Evolutionary conservation across 2,329 filamentous ascomycete species (phyloP).

Genomic region (Rachicladosporium sp.): DNA sequence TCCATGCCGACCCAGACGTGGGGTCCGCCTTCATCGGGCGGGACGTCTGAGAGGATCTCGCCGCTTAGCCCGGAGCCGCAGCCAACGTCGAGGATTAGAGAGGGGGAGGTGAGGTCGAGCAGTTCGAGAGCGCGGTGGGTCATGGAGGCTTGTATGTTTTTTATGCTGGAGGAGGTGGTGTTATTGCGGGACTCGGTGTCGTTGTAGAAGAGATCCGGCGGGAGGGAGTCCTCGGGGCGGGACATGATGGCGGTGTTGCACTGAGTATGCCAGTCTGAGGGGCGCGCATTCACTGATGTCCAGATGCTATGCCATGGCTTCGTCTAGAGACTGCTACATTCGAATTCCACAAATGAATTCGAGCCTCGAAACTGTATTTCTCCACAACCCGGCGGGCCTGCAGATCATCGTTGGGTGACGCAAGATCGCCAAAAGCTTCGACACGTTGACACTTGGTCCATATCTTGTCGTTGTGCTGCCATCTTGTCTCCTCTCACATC

Average conservation of each 20-base stretch:
- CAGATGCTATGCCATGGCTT: no score
- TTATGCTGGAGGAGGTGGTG: constrained; percentile 89
- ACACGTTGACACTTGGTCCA: no score
- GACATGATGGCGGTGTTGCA: constrained; percentile 58
- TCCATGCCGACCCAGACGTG: constrained; percentile 98
- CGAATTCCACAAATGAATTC: no score
- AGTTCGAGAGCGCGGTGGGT: constrained; percentile 86
- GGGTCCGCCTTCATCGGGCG: constrained; percentile 61
- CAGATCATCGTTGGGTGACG: no score
- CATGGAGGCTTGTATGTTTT: constrained; percentile 91
- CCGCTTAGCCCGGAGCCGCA: constrained; percentile 91
- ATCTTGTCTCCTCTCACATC: no score
- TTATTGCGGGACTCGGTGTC: constrained; percentile 94
- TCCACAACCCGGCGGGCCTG: no score
- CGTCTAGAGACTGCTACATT: no score
- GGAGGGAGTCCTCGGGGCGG: constrained; percentile 87
- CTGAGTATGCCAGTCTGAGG: no score
- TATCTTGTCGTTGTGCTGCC: no score
- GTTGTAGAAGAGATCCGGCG: constrained; percentile 95
- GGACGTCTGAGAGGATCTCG: constrained; percentile 72
- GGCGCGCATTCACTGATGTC: no score
- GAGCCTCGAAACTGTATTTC: no score
- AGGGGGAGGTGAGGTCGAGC: constrained; percentile 66
- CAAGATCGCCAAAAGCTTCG: no score
- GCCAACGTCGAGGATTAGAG: constrained; percentile 88